Percentiles rank a stretch among this genome's conserved stretches.
phyloP scores from a whole-genome alignment of 129 eudicot species.

The Artemisia argyi region DNA sequence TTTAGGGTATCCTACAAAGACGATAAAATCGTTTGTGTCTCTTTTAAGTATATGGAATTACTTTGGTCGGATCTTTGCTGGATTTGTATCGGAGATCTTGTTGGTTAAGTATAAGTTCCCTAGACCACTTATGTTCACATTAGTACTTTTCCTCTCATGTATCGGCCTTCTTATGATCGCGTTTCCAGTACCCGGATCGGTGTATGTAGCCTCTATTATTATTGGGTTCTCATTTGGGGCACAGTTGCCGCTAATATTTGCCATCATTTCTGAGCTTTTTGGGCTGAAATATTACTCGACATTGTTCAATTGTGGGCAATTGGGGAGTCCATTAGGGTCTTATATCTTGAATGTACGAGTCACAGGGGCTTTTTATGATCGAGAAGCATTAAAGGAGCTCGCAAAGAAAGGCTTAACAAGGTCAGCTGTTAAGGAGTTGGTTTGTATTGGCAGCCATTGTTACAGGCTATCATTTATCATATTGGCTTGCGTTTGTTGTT shows the following conservation, averaged over 20 bases:
- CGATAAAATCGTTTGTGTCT: conserved; percentile 68
- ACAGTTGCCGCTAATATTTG: conserved; percentile 46
- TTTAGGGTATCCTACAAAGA: conserved; percentile 60
- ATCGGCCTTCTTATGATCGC: conserved; percentile 76
- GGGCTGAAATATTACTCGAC: conserved; percentile 64
- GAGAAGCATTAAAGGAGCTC: conserved; percentile 51
- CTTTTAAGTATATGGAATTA: conserved; percentile 86
- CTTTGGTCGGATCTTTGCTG: conserved; percentile 66
- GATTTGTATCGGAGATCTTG: conserved; percentile 64
- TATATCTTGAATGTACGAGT: conserved; percentile 49
- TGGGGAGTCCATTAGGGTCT: conserved; percentile 58
- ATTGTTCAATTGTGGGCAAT: conserved; percentile 50
- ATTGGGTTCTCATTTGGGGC: conserved; percentile 94
- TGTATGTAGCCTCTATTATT: conserved; percentile 61
- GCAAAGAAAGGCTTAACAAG: conserved; percentile 33
- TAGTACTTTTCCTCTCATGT: conserved; percentile 63
- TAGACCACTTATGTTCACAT: conserved; percentile 65
- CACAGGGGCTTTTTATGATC: conserved; percentile 50
- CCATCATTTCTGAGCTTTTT: conserved; percentile 52
- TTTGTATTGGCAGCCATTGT: conserved; percentile 55
- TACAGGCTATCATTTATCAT: conserved; percentile 41
- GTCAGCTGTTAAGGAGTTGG: conserved; percentile 34
- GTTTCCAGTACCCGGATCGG: conserved; percentile 62
- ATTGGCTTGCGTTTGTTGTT: conserved; percentile 41
- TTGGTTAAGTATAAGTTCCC: conserved; percentile 72